Conservation (phyloP, 2,329 filamentous ascomycete species). For the Microcyclospora pomicola region DNA sequence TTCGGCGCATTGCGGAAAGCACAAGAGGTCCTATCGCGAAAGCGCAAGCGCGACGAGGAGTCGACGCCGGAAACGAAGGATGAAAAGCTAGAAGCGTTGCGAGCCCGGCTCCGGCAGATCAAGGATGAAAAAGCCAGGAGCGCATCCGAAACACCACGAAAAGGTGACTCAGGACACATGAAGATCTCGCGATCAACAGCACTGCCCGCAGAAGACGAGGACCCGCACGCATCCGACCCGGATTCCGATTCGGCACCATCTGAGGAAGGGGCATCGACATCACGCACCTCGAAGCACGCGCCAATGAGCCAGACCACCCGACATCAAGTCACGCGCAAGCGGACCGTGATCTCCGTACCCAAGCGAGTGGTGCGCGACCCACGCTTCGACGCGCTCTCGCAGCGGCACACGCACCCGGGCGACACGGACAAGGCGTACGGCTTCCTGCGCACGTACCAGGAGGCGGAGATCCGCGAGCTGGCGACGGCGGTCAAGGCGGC, state of each 20-base stretch:
- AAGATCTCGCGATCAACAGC: slow-evolving; percentile 1
- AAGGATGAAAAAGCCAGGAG: slow-evolving; percentile 24
- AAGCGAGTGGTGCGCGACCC: slow-evolving; percentile 62
- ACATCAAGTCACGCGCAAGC: slow-evolving; percentile 65
- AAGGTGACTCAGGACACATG: slow-evolving; percentile 2
- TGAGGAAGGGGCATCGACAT: slow-evolving; percentile 24
- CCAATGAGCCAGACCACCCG: slow-evolving; percentile 73
- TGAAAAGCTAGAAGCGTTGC: slow-evolving; percentile 32
- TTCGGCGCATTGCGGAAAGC: slow-evolving; percentile 86
- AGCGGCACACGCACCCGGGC: slow-evolving; percentile 26
- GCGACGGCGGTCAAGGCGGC: slow-evolving; percentile 51
- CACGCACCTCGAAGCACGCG: slow-evolving; percentile 69
- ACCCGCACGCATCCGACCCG: slow-evolving; percentile 9
- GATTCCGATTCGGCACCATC: slow-evolving; percentile 27
- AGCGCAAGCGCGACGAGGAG: slow-evolving; percentile 30
- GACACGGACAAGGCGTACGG: slow-evolving; percentile 61
- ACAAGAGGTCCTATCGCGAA: slow-evolving; percentile 49
- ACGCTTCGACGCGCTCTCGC: slow-evolving; percentile 61
- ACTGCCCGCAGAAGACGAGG: slow-evolving; percentile 2
- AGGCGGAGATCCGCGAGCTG: slow-evolving; percentile 66
- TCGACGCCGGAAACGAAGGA: slow-evolving; percentile 25
- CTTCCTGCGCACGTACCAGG: slow-evolving; percentile 78
- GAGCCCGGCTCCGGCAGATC: slow-evolving; percentile 31
- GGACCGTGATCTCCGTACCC: slow-evolving; percentile 51
- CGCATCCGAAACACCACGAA: not conserved